phyloP scores from a whole-genome alignment of 768 basidiomycete species.

The Suillus paluster region DNA sequence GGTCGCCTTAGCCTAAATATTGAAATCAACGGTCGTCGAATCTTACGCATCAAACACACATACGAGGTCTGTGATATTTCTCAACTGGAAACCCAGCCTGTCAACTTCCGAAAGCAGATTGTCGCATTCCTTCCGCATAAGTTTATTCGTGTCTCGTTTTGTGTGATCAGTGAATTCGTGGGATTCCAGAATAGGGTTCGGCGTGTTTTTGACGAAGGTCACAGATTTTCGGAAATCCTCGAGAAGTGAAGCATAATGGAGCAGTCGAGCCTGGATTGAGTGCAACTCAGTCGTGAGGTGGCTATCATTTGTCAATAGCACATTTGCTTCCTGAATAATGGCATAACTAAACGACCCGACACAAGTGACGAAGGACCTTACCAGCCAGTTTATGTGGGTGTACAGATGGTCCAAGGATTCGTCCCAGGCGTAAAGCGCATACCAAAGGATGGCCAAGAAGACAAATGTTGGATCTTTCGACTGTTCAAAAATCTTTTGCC shows the following conservation, averaged over 20 bases:
- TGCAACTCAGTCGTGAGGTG: slow-evolving; percentile 57
- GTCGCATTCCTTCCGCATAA: slow-evolving; percentile 51
- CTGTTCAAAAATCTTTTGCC: slow-evolving; percentile 36
- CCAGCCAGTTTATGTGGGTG: slow-evolving; percentile 53
- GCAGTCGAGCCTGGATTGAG: slow-evolving; percentile 57
- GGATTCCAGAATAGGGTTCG: slow-evolving; percentile 50
- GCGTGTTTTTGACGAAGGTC: slow-evolving; percentile 50
- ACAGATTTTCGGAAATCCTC: slow-evolving; percentile 59
- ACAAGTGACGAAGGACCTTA: slow-evolving; percentile 21
- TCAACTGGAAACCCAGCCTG: slow-evolving; percentile 40
- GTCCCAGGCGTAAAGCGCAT: slow-evolving; percentile 66
- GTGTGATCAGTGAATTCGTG: slow-evolving; percentile 16
- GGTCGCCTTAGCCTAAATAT: slow-evolving; percentile 53
- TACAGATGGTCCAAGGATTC: slow-evolving; percentile 59
- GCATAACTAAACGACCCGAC: not conserved
- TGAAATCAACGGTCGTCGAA: not conserved
- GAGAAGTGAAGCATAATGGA: slow-evolving; percentile 60
- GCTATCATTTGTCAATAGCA: slow-evolving; percentile 41
- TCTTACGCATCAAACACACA: slow-evolving; percentile 1
- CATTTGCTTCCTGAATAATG: slow-evolving; percentile 46
- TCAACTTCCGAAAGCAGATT: slow-evolving; percentile 54
- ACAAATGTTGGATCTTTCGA: slow-evolving; percentile 39
- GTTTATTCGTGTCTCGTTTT: slow-evolving; percentile 25
- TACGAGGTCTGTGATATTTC: slow-evolving; percentile 31
- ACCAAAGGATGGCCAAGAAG: slow-evolving; percentile 54